Evolutionary conservation across 1,284 basidiomycete genomes (phyloP).

Genomic region (Puccinia horiana): DNA sequence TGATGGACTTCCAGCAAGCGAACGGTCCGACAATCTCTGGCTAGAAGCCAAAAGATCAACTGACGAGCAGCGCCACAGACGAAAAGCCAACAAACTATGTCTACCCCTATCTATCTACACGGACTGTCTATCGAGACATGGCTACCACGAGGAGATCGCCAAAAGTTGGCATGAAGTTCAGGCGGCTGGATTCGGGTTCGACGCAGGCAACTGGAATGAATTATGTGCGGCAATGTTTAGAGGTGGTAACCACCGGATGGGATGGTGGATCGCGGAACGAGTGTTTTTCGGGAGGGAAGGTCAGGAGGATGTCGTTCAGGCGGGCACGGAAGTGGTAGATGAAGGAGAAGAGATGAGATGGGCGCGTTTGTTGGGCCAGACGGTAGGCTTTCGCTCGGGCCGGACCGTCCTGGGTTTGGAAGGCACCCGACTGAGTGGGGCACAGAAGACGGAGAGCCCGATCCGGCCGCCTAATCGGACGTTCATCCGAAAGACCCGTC

Average conservation of each 20-base stretch:
- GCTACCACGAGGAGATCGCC: slow-evolving; percentile 68
- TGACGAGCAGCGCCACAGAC: slow-evolving; percentile 49
- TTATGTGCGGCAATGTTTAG: slow-evolving; percentile 73
- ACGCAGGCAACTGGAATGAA: slow-evolving; percentile 91
- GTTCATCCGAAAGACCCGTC: slow-evolving; percentile 24
- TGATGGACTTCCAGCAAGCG: slow-evolving; percentile 51
- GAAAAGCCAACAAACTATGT: slow-evolving; percentile 67
- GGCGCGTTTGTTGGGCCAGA: slow-evolving; percentile 12
- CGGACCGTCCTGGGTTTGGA: slow-evolving; percentile 31
- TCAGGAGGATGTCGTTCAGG: neutral
- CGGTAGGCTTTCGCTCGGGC: slow-evolving; percentile 16
- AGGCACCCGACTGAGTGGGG: slow-evolving; percentile 31
- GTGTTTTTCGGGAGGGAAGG: slow-evolving; percentile 35
- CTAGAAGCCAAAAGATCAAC: neutral
- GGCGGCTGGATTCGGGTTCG: slow-evolving; percentile 74
- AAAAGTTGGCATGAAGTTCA: slow-evolving; percentile 70
- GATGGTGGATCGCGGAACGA: slow-evolving; percentile 38
- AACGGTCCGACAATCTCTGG: slow-evolving; percentile 4
- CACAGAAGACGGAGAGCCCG: slow-evolving; percentile 43
- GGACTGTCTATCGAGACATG: slow-evolving; percentile 70
- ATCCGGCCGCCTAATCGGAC: slow-evolving; percentile 41
- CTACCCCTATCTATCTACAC: slow-evolving; percentile 82
- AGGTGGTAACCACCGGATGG: slow-evolving; percentile 55
- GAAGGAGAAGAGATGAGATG: neutral
- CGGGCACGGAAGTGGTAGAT: neutral